These are phyloP conservation scores for Scorias spongiosa DNA, from an alignment of 2,329 filamentous ascomycete genomes.

Conservation along the genomic window DNA sequence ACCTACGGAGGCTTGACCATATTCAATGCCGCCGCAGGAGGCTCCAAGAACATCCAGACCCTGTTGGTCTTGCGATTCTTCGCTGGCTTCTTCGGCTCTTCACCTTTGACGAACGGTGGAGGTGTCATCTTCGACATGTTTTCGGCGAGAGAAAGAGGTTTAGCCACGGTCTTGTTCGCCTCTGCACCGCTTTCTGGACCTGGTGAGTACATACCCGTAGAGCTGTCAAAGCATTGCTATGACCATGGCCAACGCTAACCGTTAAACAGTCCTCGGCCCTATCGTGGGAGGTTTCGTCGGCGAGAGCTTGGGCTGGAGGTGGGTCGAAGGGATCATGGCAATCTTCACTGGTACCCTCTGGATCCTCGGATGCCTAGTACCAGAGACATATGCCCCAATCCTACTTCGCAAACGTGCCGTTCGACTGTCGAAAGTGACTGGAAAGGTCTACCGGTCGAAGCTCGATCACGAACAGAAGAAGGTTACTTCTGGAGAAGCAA, in stretches of 20 bases:
- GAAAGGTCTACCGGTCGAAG: conserved; percentile 41
- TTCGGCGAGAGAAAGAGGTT: conserved; percentile 23
- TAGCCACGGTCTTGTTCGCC: conserved; percentile 49
- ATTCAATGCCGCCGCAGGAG: conserved; percentile 29
- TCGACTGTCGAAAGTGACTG: conserved; percentile 33
- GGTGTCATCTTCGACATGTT: conserved; percentile 35
- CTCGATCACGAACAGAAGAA: conserved; percentile 24
- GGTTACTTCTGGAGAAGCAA: conserved; percentile 12
- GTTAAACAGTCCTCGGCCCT: conserved; percentile 29
- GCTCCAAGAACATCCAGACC: conserved; percentile 28
- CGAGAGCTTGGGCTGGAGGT: conserved; percentile 46
- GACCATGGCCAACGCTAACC: background rate
- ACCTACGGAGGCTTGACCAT: conserved; percentile 24
- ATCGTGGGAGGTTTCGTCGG: conserved; percentile 53
- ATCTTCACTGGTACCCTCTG: conserved; percentile 49
- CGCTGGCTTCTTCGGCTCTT: conserved; percentile 29
- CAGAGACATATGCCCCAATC: conserved; percentile 46
- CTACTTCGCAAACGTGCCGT: conserved; percentile 39
- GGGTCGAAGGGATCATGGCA: conserved; percentile 49
- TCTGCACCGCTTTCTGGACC: conserved; percentile 54
- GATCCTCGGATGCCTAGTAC: conserved; percentile 37
- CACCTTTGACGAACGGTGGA: conserved; percentile 30
- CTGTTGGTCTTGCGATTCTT: conserved; percentile 32
- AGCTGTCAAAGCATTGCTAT: background rate
- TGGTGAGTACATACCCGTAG: conserved; percentile 7